Base-by-base conservation (phyloP, 2,329 filamentous ascomycete species). In the Fusarium anthophilum region DNA sequence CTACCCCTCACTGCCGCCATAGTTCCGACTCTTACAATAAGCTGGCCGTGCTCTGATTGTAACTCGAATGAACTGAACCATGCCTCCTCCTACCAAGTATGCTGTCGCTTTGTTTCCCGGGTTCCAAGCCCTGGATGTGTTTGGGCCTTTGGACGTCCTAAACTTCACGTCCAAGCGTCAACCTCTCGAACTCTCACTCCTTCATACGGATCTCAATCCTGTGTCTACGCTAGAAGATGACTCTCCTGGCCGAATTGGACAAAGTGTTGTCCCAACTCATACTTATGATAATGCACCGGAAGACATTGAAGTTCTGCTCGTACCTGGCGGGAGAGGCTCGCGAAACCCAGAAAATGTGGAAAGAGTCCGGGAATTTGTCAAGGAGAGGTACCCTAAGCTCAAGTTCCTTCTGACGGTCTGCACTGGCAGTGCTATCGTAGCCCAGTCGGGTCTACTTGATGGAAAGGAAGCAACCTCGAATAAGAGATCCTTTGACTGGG, bases 341-440 rank as follows among this genome's bases (percentile, higher is more conserved):
- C 76, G 80, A 10, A 65, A 79, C 8, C 26, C 74, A 0, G 72
- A 79, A 4, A 64, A 64, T 2, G 75, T 77, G 1, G 58, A 79
- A 12, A 60, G 66, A 11, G 75, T 81, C 5, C 77, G 79, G 7
- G 80, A 85, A n/a, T 90, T 86, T 69, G 79, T 90, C 47, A 74
- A 73, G 9, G 73, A 78, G 1, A 73, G 76, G 8, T 87, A 84
- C 69, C 83, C 85, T 0, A 80, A 81, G 13, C 72, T 90, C 12
- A 79, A 83, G 54, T 89, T 87, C 67, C 75, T 91, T 11, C 81
- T 92, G n/a, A 91, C 88, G 0, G 86, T 92, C 0, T 93, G 91
- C 76, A 92, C 89, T 1, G 91, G 91, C 0, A 83, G 87, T 5
- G 84, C 85, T 5, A 78, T 91, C 11, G 82, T 87, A 0, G 90